These are phyloP conservation scores for Phytopythium oedochilum DNA, from an alignment of 352 stramenopile genomes.

Conservation along the genomic window DNA sequence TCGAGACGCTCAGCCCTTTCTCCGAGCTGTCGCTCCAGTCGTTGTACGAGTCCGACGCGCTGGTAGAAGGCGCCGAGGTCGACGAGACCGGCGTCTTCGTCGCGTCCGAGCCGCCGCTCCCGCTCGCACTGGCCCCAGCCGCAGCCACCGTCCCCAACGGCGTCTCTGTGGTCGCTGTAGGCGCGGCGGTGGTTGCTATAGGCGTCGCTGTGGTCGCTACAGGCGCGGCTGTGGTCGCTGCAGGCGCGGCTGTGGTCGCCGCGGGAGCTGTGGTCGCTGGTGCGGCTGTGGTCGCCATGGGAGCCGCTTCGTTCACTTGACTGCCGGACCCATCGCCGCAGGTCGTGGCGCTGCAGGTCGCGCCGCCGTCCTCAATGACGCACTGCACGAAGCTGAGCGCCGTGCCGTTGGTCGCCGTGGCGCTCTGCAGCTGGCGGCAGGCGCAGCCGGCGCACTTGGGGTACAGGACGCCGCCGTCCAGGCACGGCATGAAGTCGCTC, in stretches of 20 bases:
- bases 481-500: slow-evolving; percentile 19
- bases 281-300: background rate
- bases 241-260: background rate
- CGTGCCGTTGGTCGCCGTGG: slow-evolving; percentile 9
- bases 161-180: background rate
- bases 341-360: slow-evolving; percentile 9
- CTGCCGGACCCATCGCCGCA: no score
- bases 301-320: no score
- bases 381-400: slow-evolving; percentile 27
- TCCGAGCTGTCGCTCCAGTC: slow-evolving; percentile 4
- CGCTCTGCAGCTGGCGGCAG: slow-evolving; percentile 15
- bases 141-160: background rate
- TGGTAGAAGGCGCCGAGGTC: background rate
- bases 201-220: background rate
- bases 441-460: slow-evolving; percentile 26
- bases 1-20: background rate
- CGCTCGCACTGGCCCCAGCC: background rate
- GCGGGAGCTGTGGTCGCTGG: background rate
- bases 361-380: slow-evolving; percentile 14
- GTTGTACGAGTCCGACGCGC: slow-evolving; percentile 5
- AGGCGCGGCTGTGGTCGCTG: background rate
- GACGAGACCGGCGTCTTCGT: background rate
- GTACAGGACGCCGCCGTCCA: slow-evolving; percentile 12
- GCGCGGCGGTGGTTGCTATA: background rate
- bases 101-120: background rate